phyloP scores from a whole-genome alignment of 2,329 filamentous ascomycete genomes.

The Ophiostoma sp. region DNA sequence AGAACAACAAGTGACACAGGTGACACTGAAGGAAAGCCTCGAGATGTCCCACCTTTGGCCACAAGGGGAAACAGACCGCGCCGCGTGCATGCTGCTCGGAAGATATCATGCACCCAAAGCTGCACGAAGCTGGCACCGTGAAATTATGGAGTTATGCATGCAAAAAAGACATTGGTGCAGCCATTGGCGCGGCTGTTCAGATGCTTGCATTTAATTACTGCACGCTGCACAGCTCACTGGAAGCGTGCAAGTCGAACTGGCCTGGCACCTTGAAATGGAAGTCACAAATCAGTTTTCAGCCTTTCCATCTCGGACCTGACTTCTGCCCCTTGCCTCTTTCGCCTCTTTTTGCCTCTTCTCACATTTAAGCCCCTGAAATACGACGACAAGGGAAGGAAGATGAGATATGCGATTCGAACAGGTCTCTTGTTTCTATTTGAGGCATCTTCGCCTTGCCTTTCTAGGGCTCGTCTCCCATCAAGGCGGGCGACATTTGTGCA shows the following conservation, averaged over 20 bases:
- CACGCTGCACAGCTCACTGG: background rate
- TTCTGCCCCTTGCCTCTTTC: background rate
- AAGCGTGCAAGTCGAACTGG: background rate
- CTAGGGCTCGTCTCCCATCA: background rate
- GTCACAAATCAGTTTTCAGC: background rate
- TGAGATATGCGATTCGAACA: background rate
- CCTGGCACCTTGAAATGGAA: background rate
- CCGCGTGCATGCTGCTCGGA: constrained; percentile 15
- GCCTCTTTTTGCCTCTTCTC: background rate
- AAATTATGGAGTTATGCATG: constrained; percentile 13
- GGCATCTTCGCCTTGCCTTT: background rate
- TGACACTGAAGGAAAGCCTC: background rate
- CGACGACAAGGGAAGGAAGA: background rate
- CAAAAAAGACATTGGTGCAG: background rate
- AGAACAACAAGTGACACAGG: background rate
- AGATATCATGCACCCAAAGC: constrained; percentile 13
- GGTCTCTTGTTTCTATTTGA: background rate
- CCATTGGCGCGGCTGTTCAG: background rate
- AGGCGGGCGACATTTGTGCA: background rate
- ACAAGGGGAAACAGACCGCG: constrained; percentile 15
- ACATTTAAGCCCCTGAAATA: background rate
- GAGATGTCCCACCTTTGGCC: constrained; percentile 1
- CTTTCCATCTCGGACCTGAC: background rate
- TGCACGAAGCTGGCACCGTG: constrained; percentile 12
- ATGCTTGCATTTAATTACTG: background rate